Evolutionary conservation across 2,329 filamentous ascomycete species (phyloP), one percentile per base, ranked within the genome.

Genomic region (Ophiostoma populinum): DNA sequence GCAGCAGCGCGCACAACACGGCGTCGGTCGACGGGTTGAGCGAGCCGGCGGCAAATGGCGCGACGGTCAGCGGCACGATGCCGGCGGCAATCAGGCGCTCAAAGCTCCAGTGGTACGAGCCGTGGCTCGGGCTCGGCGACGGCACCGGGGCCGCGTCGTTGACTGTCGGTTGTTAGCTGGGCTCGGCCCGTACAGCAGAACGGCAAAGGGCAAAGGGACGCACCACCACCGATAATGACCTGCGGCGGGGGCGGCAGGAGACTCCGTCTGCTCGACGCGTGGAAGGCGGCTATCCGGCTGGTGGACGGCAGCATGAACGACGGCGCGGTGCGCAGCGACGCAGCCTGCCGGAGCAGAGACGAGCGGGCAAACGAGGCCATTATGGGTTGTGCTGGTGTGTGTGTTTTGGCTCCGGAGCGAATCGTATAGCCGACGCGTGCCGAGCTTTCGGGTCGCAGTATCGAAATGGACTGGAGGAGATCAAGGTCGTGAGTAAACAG

Each of bases 31-130:
- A 65, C 34, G 90, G 90, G 70, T 93, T 92, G 46, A 95, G 67
- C 25, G 82, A 82, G 51, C 86, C 86, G 41, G 81, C 76, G 42
- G 86, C 86, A 59, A 98, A 98, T 43, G 90, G 90, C 25, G 85
- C 78, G 46, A 95, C 66, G 43, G 79, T 83, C 45, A 98, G 65
- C 34, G 90, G 92, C 42, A 98, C 63, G 42, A 98, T 72, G 37
- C 74, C 79, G 38, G 72, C 77, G 38, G 83, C 77, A 48, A 95
- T 62, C 38, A 83, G 55, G 52, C 82, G 85, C 67, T 98, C 90
- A 51, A 93, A 93, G 41, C 80, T 81, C 90, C 90, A 98, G 70
- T 98, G 90, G 66, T 95, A 98, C 58, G 80, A 92, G 49, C 90
- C 90, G 62, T 98, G 82, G 37, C 74, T 64, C 27, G 87, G 75